Percentiles rank a stretch among this genome's conserved stretches.
These are phyloP conservation scores for Phaeosphaeria sp. DNA, from an alignment of 2,329 filamentous ascomycete species.

Conservation along the genomic window DNA sequence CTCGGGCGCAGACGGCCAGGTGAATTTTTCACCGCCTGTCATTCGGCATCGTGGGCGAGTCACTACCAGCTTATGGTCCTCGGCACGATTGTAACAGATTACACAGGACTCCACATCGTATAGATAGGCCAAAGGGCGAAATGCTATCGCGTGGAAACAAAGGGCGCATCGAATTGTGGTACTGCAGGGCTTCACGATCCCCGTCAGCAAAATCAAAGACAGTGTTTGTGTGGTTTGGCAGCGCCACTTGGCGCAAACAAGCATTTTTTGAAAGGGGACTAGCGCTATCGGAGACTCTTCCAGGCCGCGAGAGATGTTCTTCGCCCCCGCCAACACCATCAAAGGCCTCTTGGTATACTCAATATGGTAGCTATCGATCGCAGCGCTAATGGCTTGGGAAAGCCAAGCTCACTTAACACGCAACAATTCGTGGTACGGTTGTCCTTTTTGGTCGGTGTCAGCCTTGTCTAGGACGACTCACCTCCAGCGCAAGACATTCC, in stretches of 20 bases:
- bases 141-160: neutral
- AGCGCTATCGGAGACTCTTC: neutral
- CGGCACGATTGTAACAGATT: neutral
- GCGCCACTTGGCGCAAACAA: neutral
- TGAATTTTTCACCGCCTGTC: constrained; percentile 43
- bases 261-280: neutral
- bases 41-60: constrained; percentile 29
- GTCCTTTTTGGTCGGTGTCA: no score
- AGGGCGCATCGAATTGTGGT: neutral
- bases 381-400: constrained; percentile 9
- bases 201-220: neutral
- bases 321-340: neutral
- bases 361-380: constrained; percentile 6
- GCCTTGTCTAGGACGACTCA: no score
- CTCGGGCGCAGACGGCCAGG: constrained; percentile 28
- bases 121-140: neutral
- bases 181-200: neutral
- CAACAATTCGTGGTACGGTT: neutral
- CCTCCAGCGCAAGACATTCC: no score
- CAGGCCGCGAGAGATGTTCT: neutral
- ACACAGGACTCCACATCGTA: neutral
- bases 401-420: neutral
- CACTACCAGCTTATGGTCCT: neutral
- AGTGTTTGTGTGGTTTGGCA: constrained; percentile 2
- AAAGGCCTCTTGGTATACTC: constrained; percentile 8